Base-by-base conservation (phyloP, 2,329 filamentous ascomycete species). In the Sclerotinia minor region DNA sequence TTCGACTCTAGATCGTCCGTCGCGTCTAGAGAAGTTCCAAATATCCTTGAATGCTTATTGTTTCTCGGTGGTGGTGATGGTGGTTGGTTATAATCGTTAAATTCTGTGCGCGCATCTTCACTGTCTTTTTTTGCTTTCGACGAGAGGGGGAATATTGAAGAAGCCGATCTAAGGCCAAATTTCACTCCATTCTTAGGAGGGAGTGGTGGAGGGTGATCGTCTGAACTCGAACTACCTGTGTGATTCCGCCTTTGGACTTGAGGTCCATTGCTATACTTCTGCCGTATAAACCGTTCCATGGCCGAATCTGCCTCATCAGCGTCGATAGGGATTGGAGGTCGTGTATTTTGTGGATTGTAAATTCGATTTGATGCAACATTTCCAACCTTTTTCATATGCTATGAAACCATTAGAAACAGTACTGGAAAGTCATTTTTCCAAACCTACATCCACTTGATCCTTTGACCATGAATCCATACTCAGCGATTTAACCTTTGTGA, bases 381-480 rank as follows among this genome's bases (percentile, higher is more conserved):
- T 75, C 95, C 95, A 74, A 92, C 89, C 76, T 90, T 90, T 81
- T 92, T 95, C 95, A 99, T 99, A 76, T 90, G 94, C 92, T 97
- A 75, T 41, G 45, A 69, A 38, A 26, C 21, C 26, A 67, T 76
- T 67, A 72, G 73, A 67, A 45, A 35, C 49, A 41, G 32, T 63
- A 19, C 8, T 21, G 24, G 58, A 47, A 17, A 44, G 45, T 21
- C 26, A 50, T 15, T 19, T 8, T 35, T 21, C 55, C 11, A 38
- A 47, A 69, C 86, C 80, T 83, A 97, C 94, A 81, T 99, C 95
- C 71, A 99, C 94, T 81, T 99, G 95, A 70, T 98, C 95, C 76
- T 90, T 89, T 60, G 91, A 89, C 95, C 95, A 99, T 73, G 90
- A 95, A 80, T 99, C 95, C 94, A 99, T 98, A 79, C 91, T 98